These are phyloP conservation scores for Cercospora sp. DNA, from an alignment of 2,329 filamentous ascomycete genomes.

Conservation along the genomic window DNA sequence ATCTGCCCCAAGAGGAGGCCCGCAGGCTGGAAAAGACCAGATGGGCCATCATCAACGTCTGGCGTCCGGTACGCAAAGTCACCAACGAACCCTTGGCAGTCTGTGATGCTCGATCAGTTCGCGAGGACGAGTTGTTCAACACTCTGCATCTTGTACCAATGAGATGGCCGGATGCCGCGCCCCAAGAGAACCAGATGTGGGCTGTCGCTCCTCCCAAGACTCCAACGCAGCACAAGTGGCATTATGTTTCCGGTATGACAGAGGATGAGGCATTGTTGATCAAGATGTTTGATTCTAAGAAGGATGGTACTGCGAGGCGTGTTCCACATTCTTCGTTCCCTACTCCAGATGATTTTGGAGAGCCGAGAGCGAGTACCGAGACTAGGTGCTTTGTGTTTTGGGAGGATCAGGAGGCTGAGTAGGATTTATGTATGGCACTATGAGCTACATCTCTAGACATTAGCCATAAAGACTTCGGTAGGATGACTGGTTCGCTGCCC, in stretches of 20 bases:
- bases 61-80: conserved; percentile 12
- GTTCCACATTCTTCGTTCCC: conserved; percentile 11
- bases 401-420: conserved; percentile 14
- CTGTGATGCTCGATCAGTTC: conserved; percentile 14
- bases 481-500: too few relatives aligned
- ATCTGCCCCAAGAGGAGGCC: conserved; percentile 8
- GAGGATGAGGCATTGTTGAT: conserved; percentile 8
- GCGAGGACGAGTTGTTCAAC: conserved; percentile 12
- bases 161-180: conserved; percentile 3
- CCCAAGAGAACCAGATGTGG: conserved; percentile 11
- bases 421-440: neutral
- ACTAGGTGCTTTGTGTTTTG: conserved; percentile 12
- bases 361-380: conserved; percentile 11
- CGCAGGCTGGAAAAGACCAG: conserved; percentile 8
- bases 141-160: conserved; percentile 17
- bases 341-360: conserved; percentile 12
- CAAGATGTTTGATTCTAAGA: conserved; percentile 16
- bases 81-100: conserved; percentile 14
- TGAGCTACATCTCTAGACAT: neutral
- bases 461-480: too few relatives aligned
- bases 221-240: conserved; percentile 15
- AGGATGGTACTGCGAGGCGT: conserved; percentile 7
- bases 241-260: conserved; percentile 12
- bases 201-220: conserved; percentile 1
- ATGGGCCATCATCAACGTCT: conserved; percentile 20